Percentiles rank a stretch among this genome's conserved stretches.
Conservation (phyloP, 2,329 filamentous ascomycete species). For the Nemania bipapillata region DNA sequence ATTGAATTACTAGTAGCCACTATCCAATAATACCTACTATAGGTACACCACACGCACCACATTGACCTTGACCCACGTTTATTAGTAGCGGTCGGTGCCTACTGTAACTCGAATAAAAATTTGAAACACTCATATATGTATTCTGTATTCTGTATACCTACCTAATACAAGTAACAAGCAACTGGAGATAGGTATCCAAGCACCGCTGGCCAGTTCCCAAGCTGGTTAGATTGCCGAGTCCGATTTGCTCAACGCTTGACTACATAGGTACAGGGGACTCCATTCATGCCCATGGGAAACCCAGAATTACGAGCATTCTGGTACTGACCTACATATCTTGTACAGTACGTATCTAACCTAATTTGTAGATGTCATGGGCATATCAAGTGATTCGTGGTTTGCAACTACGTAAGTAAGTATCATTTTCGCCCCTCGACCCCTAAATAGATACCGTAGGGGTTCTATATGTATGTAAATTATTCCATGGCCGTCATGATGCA, state of each 20-base stretch:
- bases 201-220: constrained; percentile 14
- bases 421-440: background rate
- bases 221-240: constrained; percentile 9
- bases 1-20: too few species aligned
- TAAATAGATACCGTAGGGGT: too few species aligned
- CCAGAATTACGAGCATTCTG: background rate
- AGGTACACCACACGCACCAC: too few species aligned
- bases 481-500: too few species aligned
- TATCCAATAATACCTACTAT: too few species aligned
- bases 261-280: background rate
- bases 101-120: constrained; percentile 27
- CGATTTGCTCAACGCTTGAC: too few species aligned
- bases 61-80: constrained; percentile 7
- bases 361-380: too few species aligned
- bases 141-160: background rate
- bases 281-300: background rate
- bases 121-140: constrained; percentile 16
- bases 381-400: too few species aligned
- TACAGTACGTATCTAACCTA: too few species aligned
- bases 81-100: background rate
- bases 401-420: background rate
- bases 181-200: too few species aligned
- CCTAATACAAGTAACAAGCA: too few species aligned
- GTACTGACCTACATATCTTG: background rate
- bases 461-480: too few species aligned